These are phyloP conservation scores for Russula olivacea DNA, from an alignment of 768 basidiomycete species.

Conservation along the genomic window DNA sequence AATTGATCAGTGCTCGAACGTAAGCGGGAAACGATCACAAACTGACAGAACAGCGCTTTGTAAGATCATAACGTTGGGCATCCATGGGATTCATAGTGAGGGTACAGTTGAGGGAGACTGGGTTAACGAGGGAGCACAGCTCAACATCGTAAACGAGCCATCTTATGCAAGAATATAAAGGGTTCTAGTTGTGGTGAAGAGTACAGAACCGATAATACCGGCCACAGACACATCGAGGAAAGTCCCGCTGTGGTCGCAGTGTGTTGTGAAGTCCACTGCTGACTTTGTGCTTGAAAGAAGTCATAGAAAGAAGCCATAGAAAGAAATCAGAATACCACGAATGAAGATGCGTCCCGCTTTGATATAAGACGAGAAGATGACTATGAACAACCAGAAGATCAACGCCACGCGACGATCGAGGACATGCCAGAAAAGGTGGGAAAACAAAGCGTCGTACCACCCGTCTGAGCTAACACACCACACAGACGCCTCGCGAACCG, in stretches of 20 bases:
- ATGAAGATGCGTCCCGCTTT: conserved; percentile 1
- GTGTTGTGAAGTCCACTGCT: background rate
- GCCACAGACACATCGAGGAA: conserved; percentile 12
- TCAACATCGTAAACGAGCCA: background rate
- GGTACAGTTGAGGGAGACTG: background rate
- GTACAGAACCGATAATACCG: conserved; percentile 2
- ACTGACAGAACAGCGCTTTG: conserved; percentile 8
- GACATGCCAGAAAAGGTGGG: conserved; percentile 11
- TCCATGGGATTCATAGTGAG: conserved; percentile 6
- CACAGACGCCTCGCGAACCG: conserved; percentile 6
- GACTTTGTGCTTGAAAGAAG: background rate
- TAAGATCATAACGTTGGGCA: conserved; percentile 17
- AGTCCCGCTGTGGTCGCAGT: background rate
- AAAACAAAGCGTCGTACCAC: background rate
- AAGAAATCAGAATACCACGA: conserved; percentile 11
- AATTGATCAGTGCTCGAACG: background rate
- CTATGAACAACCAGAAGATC: conserved; percentile 12
- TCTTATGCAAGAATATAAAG: background rate
- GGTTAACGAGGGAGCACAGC: background rate
- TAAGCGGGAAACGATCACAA: background rate
- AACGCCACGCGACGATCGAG: conserved; percentile 20
- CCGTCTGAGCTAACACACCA: conserved; percentile 5
- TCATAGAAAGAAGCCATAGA: conserved; percentile 18
- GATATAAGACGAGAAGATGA: conserved; percentile 20
- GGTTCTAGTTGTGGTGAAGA: conserved; percentile 5